Evolutionary conservation across 1,284 basidiomycete genomes (phyloP).

Genomic region (Megacollybia platyphylla): DNA sequence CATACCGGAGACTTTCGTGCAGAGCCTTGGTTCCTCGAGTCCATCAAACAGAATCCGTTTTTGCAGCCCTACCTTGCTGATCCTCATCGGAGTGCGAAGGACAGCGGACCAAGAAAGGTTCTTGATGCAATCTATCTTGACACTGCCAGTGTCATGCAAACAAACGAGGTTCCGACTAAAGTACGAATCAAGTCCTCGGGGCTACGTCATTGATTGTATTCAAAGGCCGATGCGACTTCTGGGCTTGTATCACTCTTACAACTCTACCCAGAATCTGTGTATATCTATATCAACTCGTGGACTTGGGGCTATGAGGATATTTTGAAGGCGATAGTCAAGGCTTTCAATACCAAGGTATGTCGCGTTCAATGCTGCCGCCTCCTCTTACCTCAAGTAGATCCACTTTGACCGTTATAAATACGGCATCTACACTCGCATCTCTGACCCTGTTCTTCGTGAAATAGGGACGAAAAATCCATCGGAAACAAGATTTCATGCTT

Average conservation of each 20-base stretch:
- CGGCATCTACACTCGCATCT: conserved; percentile 44
- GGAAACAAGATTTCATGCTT: conserved; percentile 79
- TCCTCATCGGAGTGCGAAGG: background rate
- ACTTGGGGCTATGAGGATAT: conserved; percentile 90
- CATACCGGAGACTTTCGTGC: conserved; percentile 91
- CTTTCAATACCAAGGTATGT: conserved; percentile 50
- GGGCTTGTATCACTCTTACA: conserved; percentile 62
- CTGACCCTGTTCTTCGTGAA: conserved; percentile 50
- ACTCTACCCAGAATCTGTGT: conserved; percentile 48
- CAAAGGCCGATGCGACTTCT: conserved; percentile 50
- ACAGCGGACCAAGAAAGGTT: conserved; percentile 5
- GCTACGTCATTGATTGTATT: background rate
- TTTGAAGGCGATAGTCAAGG: conserved; percentile 56
- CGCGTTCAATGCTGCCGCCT: conserved; percentile 1
- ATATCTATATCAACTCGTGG: conserved; percentile 88
- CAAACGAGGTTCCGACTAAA: conserved; percentile 59
- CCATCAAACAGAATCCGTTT: conserved; percentile 52
- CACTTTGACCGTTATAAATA: conserved; percentile 86
- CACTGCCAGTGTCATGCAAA: conserved; percentile 58
- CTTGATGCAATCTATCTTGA: conserved; percentile 83
- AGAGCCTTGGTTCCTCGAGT: conserved; percentile 67
- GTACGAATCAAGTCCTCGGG: conserved; percentile 20
- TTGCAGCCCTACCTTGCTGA: conserved; percentile 58
- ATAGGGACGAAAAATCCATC: conserved; percentile 53
- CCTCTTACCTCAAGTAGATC: conserved; percentile 33